phyloP scores from a whole-genome alignment of 768 basidiomycete species.

The Tulasnella sp. region DNA sequence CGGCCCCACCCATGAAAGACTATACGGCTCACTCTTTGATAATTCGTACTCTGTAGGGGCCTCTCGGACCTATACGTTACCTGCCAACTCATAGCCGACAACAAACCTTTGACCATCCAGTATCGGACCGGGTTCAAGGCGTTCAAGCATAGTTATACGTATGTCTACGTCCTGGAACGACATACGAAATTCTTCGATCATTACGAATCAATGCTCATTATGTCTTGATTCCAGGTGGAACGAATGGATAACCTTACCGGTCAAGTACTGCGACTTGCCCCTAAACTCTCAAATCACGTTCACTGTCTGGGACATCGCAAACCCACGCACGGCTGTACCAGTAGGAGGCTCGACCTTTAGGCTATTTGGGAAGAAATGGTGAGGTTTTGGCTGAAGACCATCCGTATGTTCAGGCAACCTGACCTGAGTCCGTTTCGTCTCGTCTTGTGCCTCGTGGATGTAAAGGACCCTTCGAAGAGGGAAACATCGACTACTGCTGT shows the following conservation, averaged over 20 bases:
- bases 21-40: conserved; percentile 2
- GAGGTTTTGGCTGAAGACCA: conserved; percentile 33
- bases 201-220: neutral
- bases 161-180: conserved; percentile 34
- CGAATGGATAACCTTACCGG: conserved; percentile 88
- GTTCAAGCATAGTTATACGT: conserved; percentile 81
- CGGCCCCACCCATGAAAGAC: too few relatives aligned
- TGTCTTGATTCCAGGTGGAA: conserved; percentile 70
- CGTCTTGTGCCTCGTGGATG: neutral
- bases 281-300: conserved; percentile 83
- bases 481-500: conserved; percentile 82
- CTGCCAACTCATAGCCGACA: conserved; percentile 87
- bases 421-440: neutral
- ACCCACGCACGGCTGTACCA: conserved; percentile 70
- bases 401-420: neutral
- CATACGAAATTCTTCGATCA: conserved; percentile 14
- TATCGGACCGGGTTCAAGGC: conserved; percentile 90
- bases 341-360: conserved; percentile 90
- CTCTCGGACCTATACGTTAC: conserved; percentile 92
- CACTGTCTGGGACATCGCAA: conserved; percentile 94
- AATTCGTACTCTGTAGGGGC: conserved; percentile 48
- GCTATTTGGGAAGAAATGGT: conserved; percentile 93
- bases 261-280: conserved; percentile 91
- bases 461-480: conserved; percentile 81
- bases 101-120: conserved; percentile 87